phyloP scores from a whole-genome alignment of 331 rosid genomes.

The Quercus lobata region DNA sequence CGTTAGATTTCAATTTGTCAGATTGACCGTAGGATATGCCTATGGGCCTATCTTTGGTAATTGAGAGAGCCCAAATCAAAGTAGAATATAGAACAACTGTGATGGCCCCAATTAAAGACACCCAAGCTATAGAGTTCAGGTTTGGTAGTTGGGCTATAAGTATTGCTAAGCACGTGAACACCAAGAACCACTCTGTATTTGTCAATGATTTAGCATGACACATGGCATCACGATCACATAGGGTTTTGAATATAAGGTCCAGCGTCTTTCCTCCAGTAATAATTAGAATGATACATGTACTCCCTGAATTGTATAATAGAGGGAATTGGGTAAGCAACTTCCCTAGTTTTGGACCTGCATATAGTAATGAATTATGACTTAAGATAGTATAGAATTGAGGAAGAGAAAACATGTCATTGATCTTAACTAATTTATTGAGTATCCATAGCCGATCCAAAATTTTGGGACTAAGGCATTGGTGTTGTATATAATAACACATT shows the following conservation, averaged over 20 bases:
- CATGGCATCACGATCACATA: constrained; percentile 17
- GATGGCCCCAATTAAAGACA: constrained; percentile 46
- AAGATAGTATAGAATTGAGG: too few species aligned
- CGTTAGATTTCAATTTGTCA: background rate
- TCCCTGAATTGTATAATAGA: constrained; percentile 73
- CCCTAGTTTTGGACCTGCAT: constrained; percentile 45
- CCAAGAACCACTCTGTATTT: constrained; percentile 32
- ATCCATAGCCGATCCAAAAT: too few species aligned
- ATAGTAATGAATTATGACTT: too few species aligned
- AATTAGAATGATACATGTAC: constrained; percentile 48
- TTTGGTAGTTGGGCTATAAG: constrained; percentile 58
- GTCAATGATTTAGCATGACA: too few species aligned
- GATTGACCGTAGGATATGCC: constrained; percentile 25
- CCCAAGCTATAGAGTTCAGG: constrained; percentile 41
- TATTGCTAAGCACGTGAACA: constrained; percentile 46
- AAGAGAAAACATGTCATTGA: too few species aligned
- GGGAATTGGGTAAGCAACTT: constrained; percentile 59
- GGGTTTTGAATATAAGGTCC: constrained; percentile 26
- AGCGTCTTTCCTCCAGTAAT: constrained; percentile 57
- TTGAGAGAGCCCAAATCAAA: constrained; percentile 49
- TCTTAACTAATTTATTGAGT: too few species aligned
- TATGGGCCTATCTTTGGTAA: constrained; percentile 32
- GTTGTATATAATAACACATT: background rate
- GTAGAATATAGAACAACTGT: constrained; percentile 36
- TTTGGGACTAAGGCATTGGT: too few species aligned